Conservation (phyloP, 805 yeast genomes). For the Wickerhamomyces bovis region DNA sequence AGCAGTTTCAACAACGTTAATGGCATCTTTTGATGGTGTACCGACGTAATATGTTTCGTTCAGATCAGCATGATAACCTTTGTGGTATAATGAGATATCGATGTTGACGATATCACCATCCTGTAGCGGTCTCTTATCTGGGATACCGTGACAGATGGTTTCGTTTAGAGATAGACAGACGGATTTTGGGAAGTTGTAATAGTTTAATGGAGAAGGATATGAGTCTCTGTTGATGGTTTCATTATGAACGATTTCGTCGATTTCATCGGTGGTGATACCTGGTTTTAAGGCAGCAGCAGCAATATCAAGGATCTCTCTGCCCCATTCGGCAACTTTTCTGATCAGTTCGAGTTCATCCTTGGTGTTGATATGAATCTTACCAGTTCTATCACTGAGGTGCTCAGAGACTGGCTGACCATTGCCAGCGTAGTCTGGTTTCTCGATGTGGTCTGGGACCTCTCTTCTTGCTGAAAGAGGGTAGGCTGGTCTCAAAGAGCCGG, state of each 20-base stretch:
- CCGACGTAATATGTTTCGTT: constrained; percentile 98
- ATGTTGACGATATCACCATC: constrained; percentile 94
- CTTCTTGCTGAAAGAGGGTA: constrained; percentile 80
- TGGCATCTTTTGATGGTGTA: constrained; percentile 73
- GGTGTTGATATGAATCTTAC: constrained; percentile 55
- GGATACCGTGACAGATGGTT: constrained; percentile 95
- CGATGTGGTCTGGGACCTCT: constrained; percentile 63
- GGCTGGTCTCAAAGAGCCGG: constrained; percentile 69
- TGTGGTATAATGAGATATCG: constrained; percentile 78
- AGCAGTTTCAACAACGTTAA: constrained; percentile 85
- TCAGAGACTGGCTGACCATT: constrained; percentile 79
- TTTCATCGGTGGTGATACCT: constrained; percentile 89
- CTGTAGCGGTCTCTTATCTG: constrained; percentile 77
- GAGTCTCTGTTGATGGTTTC: constrained; percentile 86
- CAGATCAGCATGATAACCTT: constrained; percentile 90
- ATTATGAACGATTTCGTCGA: constrained; percentile 79
- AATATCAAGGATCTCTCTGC: constrained; percentile 83
- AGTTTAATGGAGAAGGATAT: constrained; percentile 93
- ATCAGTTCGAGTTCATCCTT: constrained; percentile 70
- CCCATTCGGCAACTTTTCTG: constrained; percentile 67
- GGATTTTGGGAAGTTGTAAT: constrained; percentile 88
- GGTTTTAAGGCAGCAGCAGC: constrained; percentile 82
- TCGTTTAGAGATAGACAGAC: constrained; percentile 93
- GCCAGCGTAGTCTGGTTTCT: constrained; percentile 75
- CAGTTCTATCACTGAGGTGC: constrained; percentile 61